phyloP scores from a whole-genome alignment of 2,329 filamentous ascomycete species.

The Cyanodermella asteris region DNA sequence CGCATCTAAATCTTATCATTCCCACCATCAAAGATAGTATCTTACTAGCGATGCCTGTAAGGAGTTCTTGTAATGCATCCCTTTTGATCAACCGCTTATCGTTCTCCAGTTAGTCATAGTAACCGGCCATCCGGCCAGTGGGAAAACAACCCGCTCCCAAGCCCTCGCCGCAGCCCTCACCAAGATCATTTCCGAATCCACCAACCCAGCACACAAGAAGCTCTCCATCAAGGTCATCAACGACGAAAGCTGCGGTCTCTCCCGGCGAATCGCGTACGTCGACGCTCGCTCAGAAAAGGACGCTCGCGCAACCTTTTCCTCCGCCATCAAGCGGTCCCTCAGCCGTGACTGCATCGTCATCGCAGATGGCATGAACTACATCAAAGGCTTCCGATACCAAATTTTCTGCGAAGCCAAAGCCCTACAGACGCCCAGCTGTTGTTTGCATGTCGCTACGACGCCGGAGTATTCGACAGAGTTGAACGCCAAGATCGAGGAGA shows the following conservation, averaged over 20 bases:
- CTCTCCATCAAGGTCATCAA: slow-evolving; percentile 27
- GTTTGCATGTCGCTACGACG: slow-evolving; percentile 22
- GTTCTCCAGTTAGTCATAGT: slow-evolving; percentile 34
- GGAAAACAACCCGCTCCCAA: slow-evolving; percentile 36
- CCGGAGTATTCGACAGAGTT: neutral
- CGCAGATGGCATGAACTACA: slow-evolving; percentile 44
- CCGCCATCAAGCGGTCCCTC: slow-evolving; percentile 36
- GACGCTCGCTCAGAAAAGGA: slow-evolving; percentile 39
- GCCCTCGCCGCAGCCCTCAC: slow-evolving; percentile 33
- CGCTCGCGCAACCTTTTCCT: slow-evolving; percentile 38
- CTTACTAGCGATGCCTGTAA: too few relatives aligned
- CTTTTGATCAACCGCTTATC: too few relatives aligned
- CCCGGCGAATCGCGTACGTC: slow-evolving; percentile 33
- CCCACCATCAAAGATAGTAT: too few relatives aligned
- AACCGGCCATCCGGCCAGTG: slow-evolving; percentile 40
- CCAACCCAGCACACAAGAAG: slow-evolving; percentile 22
- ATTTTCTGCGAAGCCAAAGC: slow-evolving; percentile 46
- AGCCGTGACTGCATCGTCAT: slow-evolving; percentile 37
- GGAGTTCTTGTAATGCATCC: too few relatives aligned
- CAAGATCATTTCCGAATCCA: slow-evolving; percentile 24
- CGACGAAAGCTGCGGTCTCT: slow-evolving; percentile 25
- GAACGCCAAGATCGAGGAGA: slow-evolving; percentile 1
- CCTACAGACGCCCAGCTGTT: slow-evolving; percentile 36
- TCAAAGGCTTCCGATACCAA: slow-evolving; percentile 47
- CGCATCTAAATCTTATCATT: too few relatives aligned